Evolutionary conservation across 768 basidiomycete genomes (phyloP).

Genomic region (Gautieria morchelliformis): DNA sequence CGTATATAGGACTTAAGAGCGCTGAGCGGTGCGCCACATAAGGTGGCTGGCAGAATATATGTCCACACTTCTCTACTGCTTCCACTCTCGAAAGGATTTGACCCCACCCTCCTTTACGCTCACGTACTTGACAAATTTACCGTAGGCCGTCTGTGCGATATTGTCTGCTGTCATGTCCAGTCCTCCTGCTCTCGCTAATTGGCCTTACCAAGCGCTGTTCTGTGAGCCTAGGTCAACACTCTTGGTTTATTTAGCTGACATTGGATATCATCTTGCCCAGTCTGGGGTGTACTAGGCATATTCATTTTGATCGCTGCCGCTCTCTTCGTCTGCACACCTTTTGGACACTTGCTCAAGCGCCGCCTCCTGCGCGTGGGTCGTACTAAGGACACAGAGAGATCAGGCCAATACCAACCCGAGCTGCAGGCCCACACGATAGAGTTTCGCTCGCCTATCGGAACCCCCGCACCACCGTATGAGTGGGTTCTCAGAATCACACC

Average conservation of each 20-base stretch:
- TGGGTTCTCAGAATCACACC: not conserved
- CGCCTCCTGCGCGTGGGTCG: not conserved
- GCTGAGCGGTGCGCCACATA: too few species aligned
- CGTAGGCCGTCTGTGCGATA: not conserved
- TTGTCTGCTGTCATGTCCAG: not conserved
- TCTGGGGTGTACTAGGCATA: not conserved
- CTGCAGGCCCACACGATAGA: not conserved
- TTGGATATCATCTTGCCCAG: not conserved
- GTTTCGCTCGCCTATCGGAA: not conserved
- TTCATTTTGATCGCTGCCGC: not conserved
- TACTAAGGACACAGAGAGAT: not conserved
- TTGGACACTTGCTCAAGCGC: not conserved
- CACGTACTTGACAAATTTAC: not conserved
- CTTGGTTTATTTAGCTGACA: too few species aligned
- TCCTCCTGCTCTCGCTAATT: not conserved
- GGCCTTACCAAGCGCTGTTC: not conserved
- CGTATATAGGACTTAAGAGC: too few species aligned
- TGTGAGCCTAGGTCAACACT: not conserved
- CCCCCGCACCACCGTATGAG: not conserved
- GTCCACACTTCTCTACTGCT: not conserved
- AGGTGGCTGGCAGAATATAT: not conserved
- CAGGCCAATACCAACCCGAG: not conserved
- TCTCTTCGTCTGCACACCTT: not conserved
- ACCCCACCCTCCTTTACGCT: not conserved
- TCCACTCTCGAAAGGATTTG: not conserved